A percentile compares a stretch with the other conserved stretches of the same genome.
Evolutionary conservation across 1,284 basidiomycete species (phyloP).

Genomic region (Naganishia sp.): DNA sequence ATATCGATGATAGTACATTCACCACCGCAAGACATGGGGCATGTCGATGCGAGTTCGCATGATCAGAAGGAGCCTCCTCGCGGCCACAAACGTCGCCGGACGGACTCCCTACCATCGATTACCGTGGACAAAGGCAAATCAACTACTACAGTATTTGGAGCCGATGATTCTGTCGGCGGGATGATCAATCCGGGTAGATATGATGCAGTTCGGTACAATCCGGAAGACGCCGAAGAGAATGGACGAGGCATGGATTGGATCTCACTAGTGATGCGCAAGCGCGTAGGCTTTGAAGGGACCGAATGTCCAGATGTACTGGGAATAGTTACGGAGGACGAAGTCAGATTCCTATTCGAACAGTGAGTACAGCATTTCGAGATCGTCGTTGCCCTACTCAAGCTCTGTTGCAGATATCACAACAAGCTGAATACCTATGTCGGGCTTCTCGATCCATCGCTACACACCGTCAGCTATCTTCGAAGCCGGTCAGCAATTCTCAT

Average conservation of each 20-base stretch:
- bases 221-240: conserved; percentile 19
- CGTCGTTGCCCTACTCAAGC: neutral
- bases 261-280: conserved; percentile 10
- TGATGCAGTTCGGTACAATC: conserved; percentile 14
- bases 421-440: conserved; percentile 45
- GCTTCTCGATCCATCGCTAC: conserved; percentile 49
- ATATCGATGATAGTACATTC: conserved; percentile 10
- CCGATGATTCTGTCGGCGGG: neutral
- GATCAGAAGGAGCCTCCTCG: neutral
- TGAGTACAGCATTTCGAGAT: conserved; percentile 33
- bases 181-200: conserved; percentile 4
- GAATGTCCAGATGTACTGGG: conserved; percentile 42
- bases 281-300: conserved; percentile 10
- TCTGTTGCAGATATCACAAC: conserved; percentile 39
- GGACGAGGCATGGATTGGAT: conserved; percentile 17
- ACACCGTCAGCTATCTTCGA: conserved; percentile 49
- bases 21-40: neutral
- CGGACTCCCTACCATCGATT: neutral
- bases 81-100: conserved; percentile 9
- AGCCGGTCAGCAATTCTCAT: conserved; percentile 52
- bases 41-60: neutral
- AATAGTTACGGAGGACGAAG: conserved; percentile 39
- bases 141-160: neutral
- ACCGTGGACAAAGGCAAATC: neutral
- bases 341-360: conserved; percentile 45